Evolutionary conservation across 495 filamentous ascomycete species (phyloP).

Genomic region (Opeltia flavorubescens): DNA sequence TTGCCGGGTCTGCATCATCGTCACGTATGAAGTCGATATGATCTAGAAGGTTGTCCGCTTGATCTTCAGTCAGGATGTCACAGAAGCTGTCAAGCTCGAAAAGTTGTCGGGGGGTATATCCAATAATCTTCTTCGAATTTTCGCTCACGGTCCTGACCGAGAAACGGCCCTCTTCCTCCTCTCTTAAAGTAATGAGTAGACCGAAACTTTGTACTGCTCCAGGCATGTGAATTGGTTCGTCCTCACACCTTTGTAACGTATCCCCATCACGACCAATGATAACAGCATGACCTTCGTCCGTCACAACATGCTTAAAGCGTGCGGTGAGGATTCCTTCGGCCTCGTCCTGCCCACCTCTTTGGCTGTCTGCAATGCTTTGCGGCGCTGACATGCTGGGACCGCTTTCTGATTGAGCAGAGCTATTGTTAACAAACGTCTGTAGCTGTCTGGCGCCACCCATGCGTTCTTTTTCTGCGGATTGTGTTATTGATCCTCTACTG

Average conservation of each 20-base stretch:
- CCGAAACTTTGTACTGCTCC: constrained; percentile 86
- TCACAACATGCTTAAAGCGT: constrained; percentile 69
- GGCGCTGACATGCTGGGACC: background rate
- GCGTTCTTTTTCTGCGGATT: constrained; percentile 2
- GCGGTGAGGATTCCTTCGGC: constrained; percentile 38
- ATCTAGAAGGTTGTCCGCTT: constrained; percentile 67
- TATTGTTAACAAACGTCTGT: constrained; percentile 8
- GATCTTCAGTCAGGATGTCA: constrained; percentile 69
- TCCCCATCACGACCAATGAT: constrained; percentile 65
- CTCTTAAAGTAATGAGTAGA: constrained; percentile 59
- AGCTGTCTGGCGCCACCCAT: constrained; percentile 13
- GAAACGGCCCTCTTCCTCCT: constrained; percentile 52
- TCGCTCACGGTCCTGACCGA: constrained; percentile 72
- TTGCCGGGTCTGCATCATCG: constrained; percentile 53
- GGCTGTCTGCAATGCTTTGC: constrained; percentile 7
- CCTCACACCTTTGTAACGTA: constrained; percentile 56
- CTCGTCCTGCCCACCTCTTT: constrained; percentile 16
- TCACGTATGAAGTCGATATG: constrained; percentile 80
- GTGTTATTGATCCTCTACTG: background rate
- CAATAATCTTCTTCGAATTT: constrained; percentile 64
- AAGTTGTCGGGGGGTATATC: constrained; percentile 63
- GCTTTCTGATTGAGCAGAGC: constrained; percentile 5
- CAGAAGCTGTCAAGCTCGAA: constrained; percentile 64
- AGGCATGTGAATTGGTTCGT: constrained; percentile 86
- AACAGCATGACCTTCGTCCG: constrained; percentile 70